phyloP scores from a whole-genome alignment of 2,329 filamentous ascomycete species.

The Fusarium pseudoanthophilum region DNA sequence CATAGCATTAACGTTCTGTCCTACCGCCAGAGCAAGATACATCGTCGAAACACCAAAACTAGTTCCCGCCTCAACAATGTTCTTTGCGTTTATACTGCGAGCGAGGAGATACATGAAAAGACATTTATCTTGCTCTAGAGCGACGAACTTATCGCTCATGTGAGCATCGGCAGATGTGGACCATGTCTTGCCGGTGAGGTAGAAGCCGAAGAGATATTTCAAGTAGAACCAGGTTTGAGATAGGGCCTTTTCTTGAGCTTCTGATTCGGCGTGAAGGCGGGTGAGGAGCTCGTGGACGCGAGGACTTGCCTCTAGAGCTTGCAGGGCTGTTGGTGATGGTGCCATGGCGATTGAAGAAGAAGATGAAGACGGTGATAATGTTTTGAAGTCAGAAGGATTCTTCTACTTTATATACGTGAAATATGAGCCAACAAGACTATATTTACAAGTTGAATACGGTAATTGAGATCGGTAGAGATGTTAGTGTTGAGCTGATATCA shows the following conservation, averaged over 20 bases:
- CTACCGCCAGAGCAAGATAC: slow-evolving; percentile 69
- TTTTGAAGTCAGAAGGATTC: neutral
- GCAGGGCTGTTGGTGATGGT: slow-evolving; percentile 31
- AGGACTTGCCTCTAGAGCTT: slow-evolving; percentile 40
- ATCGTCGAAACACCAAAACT: slow-evolving; percentile 72
- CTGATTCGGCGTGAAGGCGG: slow-evolving; percentile 44
- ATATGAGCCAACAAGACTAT: neutral
- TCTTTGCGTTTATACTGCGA: slow-evolving; percentile 59
- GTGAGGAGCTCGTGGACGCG: slow-evolving; percentile 43
- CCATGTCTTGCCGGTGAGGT: slow-evolving; percentile 41
- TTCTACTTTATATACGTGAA: slow-evolving; percentile 1
- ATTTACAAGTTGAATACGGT: neutral
- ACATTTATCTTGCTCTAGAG: slow-evolving; percentile 68
- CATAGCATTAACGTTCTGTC: slow-evolving; percentile 54
- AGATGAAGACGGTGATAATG: neutral
- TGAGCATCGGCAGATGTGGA: slow-evolving; percentile 47
- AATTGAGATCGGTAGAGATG: neutral
- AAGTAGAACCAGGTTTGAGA: slow-evolving; percentile 45
- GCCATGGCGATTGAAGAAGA: slow-evolving; percentile 17
- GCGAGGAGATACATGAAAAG: slow-evolving; percentile 66
- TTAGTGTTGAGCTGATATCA: slow-evolving; percentile 17
- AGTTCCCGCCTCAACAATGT: slow-evolving; percentile 71
- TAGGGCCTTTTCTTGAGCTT: slow-evolving; percentile 40
- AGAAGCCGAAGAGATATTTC: slow-evolving; percentile 34
- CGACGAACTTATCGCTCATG: slow-evolving; percentile 68